These are phyloP conservation scores for Lipomyces spencermartinsiae DNA, from an alignment of 805 yeast genomes.

Conservation along the genomic window DNA sequence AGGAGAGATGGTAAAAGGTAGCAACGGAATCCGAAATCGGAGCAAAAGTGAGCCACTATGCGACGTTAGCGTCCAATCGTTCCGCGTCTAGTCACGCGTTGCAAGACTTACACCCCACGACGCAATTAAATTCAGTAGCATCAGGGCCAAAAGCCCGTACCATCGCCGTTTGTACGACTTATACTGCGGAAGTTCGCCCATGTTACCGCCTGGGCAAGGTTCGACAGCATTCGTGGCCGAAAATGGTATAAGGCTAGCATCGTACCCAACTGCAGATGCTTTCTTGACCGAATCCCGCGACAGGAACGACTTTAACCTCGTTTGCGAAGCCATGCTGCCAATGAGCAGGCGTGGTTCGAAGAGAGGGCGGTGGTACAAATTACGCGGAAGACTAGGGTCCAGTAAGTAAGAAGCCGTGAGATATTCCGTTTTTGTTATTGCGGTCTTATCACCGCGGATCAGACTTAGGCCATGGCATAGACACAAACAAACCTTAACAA, in stretches of 20 bases:
- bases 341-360: not conserved
- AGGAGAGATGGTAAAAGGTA: conserved; percentile 37
- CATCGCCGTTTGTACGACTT: conserved; percentile 45
- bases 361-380: too few species aligned
- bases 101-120: conserved; percentile 44
- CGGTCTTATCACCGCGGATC: too few species aligned
- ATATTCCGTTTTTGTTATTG: too few species aligned
- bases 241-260: not conserved
- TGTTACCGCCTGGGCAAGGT: not conserved
- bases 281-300: not conserved
- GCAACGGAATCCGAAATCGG: conserved; percentile 43
- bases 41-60: conserved; percentile 45
- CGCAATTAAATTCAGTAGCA: conserved; percentile 42
- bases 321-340: not conserved
- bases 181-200: conserved; percentile 26
- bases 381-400: too few species aligned
- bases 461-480: too few species aligned
- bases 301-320: not conserved
- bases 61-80: not conserved
- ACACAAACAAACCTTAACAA: too few species aligned
- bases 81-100: not conserved
- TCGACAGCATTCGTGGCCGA: not conserved
- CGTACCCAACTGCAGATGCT: not conserved
- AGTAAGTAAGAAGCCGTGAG: too few species aligned
- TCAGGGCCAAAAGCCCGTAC: conserved; percentile 44